Evolutionary conservation across 78 protist genomes (phyloP), one percentile per base, ranked within the genome.

Genomic region (Dictyostelium purpureum): DNA sequence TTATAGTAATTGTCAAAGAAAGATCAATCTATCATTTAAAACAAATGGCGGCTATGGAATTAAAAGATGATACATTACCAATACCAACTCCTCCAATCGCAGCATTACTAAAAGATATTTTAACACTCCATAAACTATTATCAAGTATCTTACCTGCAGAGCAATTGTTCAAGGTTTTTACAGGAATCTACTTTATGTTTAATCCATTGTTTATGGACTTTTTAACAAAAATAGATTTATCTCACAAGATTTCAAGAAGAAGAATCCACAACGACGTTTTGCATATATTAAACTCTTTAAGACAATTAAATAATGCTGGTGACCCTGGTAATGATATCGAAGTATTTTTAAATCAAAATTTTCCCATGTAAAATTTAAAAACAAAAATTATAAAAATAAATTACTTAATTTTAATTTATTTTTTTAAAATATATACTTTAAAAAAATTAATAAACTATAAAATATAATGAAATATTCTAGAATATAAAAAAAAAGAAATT

Each of bases 71-170:
- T 61, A 66, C 75, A 4, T 28, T 85, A 28, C 92, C 92, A 31
- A 85, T 85, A n/a, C 92, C 92, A 51, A 71, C 92, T 43, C 92
- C 92, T 47, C 92, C 92, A 26, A 33, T 85, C n/a, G 24, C 80
- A 16, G 21, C 82, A 4, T 24, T 85, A 0, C 18, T 45, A 24
- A 85, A 85, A n/a, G 92, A 85, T 61, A 40, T 85, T 19, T 6
- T 76, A 0, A 70, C 80, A 6, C 65, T 85, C 21, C 82, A 85
- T 28, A 85, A 85, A 47, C 28, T 85, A 45, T 28, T 85, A 6
- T 28, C 45, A 4, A n/a, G n/a, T 0, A 19, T 85, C 14, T 47
- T 85, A 31, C 82, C 92, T 33, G 76, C 80, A 1, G 92, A 85
- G 11, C 92, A 85, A 42, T 24, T 85, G 14, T 85, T 85, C 67